A percentile compares a stretch with the other conserved stretches of the same genome.
These are phyloP conservation scores for Naganishia albida DNA, from an alignment of 1,284 basidiomycete genomes.

Conservation along the genomic window DNA sequence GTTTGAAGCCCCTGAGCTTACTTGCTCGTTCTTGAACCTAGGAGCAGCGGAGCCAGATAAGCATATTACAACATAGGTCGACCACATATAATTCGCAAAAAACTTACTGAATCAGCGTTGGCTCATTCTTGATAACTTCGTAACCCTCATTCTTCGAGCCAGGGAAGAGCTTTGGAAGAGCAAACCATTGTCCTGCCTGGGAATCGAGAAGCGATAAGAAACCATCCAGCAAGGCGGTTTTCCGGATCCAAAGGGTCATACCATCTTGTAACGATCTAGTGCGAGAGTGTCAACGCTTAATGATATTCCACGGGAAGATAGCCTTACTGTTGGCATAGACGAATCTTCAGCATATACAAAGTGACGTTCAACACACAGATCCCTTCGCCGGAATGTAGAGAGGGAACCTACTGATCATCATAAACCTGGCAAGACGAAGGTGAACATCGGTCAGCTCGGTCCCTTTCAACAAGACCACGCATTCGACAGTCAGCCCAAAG, in stretches of 20 bases:
- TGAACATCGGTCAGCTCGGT: background rate
- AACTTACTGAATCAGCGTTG: slow-evolving; percentile 41
- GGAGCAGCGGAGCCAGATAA: background rate
- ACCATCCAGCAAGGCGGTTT: background rate
- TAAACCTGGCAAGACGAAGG: slow-evolving; percentile 37
- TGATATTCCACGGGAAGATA: no score
- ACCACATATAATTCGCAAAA: no score
- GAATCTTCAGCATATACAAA: background rate
- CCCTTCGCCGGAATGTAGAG: background rate
- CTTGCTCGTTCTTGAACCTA: slow-evolving; percentile 47
- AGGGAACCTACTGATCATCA: slow-evolving; percentile 34
- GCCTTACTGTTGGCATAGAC: slow-evolving; percentile 38
- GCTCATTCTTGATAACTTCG: slow-evolving; percentile 45
- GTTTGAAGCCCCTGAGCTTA: slow-evolving; percentile 13
- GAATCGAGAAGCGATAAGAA: background rate
- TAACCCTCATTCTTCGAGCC: slow-evolving; percentile 41
- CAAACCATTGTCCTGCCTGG: slow-evolving; percentile 43
- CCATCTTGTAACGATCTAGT: slow-evolving; percentile 42
- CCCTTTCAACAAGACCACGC: background rate
- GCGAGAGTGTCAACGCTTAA: slow-evolving; percentile 8
- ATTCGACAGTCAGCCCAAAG: background rate
- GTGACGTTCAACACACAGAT: no score
- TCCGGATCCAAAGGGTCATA: background rate
- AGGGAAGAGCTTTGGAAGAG: slow-evolving; percentile 44
- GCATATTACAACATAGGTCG: no score